Conservation (phyloP, 208 protist genomes). For the Leishmania mexicana region DNA sequence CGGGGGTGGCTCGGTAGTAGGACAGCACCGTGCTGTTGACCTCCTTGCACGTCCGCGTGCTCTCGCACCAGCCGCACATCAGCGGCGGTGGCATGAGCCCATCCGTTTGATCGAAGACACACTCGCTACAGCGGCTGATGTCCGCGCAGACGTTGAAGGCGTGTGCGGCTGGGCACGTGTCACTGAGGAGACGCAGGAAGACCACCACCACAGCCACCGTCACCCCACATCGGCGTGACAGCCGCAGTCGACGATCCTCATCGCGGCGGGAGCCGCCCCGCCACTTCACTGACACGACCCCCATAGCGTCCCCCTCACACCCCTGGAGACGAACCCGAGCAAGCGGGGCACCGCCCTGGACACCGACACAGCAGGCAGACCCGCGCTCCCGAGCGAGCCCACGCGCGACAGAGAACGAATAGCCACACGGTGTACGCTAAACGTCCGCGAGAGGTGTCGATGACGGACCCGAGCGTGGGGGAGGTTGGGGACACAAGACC, state of each 20-base stretch:
- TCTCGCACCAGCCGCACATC: constrained; percentile 55
- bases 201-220: background rate
- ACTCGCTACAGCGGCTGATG: constrained; percentile 50
- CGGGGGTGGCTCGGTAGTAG: constrained; percentile 9
- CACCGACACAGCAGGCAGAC: background rate
- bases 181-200: background rate
- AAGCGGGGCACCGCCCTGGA: background rate
- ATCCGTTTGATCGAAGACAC: constrained; percentile 59
- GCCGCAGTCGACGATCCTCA: no score
- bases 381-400: background rate
- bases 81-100: constrained; percentile 45
- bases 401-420: background rate
- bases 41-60: constrained; percentile 39
- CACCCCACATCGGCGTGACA: background rate
- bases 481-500: background rate
- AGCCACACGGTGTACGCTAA: background rate
- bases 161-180: background rate
- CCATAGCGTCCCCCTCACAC: background rate
- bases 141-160: constrained; percentile 38
- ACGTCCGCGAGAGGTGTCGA: no score
- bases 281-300: background rate
- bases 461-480: background rate
- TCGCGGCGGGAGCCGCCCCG: background rate
- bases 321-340: background rate
- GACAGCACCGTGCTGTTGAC: constrained; percentile 36